These are phyloP conservation scores for Eryngium alpinum DNA, from an alignment of 140 eudicot genomes.

Conservation along the genomic window DNA sequence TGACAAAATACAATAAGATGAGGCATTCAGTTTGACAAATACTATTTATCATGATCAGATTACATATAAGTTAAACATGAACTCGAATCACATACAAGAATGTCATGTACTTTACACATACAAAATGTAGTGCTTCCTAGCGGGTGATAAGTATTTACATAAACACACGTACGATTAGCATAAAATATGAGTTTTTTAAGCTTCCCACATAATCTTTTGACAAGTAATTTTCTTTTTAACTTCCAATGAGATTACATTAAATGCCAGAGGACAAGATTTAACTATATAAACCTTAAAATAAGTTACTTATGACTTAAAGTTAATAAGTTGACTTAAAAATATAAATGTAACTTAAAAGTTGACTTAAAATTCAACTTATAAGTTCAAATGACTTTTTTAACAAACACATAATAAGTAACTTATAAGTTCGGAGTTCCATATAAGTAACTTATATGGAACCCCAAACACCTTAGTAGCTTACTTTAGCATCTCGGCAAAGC, in stretches of 20 bases:
- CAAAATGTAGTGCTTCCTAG: not conserved
- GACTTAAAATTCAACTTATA: too few species aligned
- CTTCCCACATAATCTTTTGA: not conserved
- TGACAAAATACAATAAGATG: not conserved
- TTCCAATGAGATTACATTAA: not conserved
- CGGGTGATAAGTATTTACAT: not conserved
- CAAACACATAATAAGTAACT: too few species aligned
- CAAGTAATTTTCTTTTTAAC: not conserved
- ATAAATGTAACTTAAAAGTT: too few species aligned
- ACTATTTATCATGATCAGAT: not conserved
- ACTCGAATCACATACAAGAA: not conserved
- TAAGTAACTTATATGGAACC: too few species aligned
- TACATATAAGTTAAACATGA: not conserved
- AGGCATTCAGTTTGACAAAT: not conserved
- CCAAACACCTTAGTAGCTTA: slow-evolving; percentile 40
- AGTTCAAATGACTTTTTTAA: too few species aligned
- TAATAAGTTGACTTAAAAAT: too few species aligned
- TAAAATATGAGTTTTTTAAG: not conserved
- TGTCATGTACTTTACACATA: not conserved
- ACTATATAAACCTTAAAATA: too few species aligned
- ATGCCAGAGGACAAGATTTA: not conserved
- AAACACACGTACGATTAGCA: not conserved
- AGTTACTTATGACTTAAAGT: too few species aligned
- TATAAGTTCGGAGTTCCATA: too few species aligned
- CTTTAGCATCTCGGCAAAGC: slow-evolving; percentile 98